Evolutionary conservation across 1,284 basidiomycete species (phyloP).

Genomic region (Wolfiporia cocos): DNA sequence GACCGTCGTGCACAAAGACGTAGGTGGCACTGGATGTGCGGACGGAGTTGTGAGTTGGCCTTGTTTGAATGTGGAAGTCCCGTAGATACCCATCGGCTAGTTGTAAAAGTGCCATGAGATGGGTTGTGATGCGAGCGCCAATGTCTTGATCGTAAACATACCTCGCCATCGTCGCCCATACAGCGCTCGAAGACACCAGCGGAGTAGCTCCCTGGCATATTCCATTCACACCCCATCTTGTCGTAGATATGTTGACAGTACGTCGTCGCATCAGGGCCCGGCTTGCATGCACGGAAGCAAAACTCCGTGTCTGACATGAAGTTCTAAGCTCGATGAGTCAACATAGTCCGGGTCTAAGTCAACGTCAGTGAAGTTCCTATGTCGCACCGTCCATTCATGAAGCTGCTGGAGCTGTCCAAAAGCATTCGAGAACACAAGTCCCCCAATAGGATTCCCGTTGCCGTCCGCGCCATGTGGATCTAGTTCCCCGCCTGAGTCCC

Average conservation of each 20-base stretch:
- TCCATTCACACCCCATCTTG: constrained; percentile 59
- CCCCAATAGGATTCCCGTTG: constrained; percentile 62
- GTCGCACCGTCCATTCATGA: constrained; percentile 59
- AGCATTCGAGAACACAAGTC: constrained; percentile 66
- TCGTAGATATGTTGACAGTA: constrained; percentile 70
- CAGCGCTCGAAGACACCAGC: constrained; percentile 57
- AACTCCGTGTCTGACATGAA: constrained; percentile 56
- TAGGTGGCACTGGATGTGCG: constrained; percentile 51
- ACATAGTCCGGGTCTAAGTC: constrained; percentile 1
- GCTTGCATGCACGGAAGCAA: constrained; percentile 72
- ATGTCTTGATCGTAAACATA: constrained; percentile 19
- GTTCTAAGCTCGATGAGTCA: constrained; percentile 31
- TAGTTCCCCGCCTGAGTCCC: constrained; percentile 57
- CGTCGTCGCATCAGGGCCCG: constrained; percentile 47
- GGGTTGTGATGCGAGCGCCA: not conserved
- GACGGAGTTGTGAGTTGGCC: constrained; percentile 52
- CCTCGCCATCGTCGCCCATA: constrained; percentile 41
- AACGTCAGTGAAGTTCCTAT: constrained; percentile 2
- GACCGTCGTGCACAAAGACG: constrained; percentile 43
- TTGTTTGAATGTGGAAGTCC: constrained; percentile 60
- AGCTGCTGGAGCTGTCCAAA: constrained; percentile 56
- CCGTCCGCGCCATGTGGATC: constrained; percentile 58
- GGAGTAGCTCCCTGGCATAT: constrained; percentile 62
- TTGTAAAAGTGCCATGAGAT: not conserved
- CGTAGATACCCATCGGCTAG: constrained; percentile 69